Evolutionary conservation across 768 basidiomycete genomes (phyloP).

Genomic region (Kwoniella newhampshirensis): DNA sequence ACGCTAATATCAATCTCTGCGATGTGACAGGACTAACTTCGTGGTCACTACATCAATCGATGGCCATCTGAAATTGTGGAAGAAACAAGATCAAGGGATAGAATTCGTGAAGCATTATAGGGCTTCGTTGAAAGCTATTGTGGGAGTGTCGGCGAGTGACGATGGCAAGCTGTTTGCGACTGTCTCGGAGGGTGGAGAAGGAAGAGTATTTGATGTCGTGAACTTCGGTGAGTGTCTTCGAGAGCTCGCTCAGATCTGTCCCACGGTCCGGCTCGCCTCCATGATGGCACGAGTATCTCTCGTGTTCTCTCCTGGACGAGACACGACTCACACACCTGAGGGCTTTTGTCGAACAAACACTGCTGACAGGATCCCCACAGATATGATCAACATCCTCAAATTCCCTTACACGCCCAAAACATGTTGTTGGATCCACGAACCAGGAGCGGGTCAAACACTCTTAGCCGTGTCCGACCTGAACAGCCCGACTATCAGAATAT

Average conservation of each 20-base stretch:
- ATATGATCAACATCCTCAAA: constrained; percentile 98
- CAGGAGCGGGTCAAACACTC: constrained; percentile 80
- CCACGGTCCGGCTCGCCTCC: no score
- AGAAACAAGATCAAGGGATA: constrained; percentile 91
- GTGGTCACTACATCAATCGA: constrained; percentile 91
- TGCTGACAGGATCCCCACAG: constrained; percentile 60
- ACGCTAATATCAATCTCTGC: no score
- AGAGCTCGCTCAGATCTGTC: background rate
- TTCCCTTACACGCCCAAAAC: constrained; percentile 79
- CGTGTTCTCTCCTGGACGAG: no score
- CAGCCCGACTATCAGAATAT: constrained; percentile 75
- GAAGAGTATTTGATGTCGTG: constrained; percentile 94
- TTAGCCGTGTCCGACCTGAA: constrained; percentile 85
- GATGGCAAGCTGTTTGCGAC: constrained; percentile 92
- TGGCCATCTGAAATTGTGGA: constrained; percentile 97
- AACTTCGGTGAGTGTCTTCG: constrained; percentile 83
- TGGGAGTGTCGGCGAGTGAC: constrained; percentile 77
- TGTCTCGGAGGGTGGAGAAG: constrained; percentile 83
- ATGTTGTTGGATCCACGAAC: constrained; percentile 92
- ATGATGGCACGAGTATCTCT: no score
- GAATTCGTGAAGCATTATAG: constrained; percentile 99
- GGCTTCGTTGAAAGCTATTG: constrained; percentile 77
- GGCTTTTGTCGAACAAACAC: no score
- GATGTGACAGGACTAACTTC: constrained; percentile 88
- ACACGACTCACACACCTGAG: no score